These are phyloP conservation scores for California macrophylla DNA, from an alignment of 441 rosid species.

Conservation along the genomic window DNA sequence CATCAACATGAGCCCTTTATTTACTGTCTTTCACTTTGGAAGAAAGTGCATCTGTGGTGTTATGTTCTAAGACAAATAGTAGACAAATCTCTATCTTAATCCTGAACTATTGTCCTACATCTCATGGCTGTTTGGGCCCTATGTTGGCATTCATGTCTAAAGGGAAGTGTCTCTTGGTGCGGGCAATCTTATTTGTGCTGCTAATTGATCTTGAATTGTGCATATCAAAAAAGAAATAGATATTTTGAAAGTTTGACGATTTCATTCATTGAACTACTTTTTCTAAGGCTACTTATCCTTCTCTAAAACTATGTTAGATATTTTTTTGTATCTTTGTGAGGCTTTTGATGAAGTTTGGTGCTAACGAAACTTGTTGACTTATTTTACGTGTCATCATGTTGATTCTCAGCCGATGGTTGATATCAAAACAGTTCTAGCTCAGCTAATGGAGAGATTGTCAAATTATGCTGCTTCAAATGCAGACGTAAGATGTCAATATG, in stretches of 20 bases:
- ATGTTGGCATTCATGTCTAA: neutral
- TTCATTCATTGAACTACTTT: neutral
- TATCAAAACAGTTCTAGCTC: constrained; percentile 49
- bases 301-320: neutral
- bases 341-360: neutral
- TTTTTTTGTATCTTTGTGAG: neutral
- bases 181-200: neutral
- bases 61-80: neutral
- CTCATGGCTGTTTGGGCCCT: neutral
- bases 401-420: constrained; percentile 53
- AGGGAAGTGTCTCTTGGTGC: constrained; percentile 1
- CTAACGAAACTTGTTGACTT: constrained; percentile 2
- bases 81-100: neutral
- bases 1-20: neutral
- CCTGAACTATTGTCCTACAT: neutral
- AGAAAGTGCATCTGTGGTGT: neutral
- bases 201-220: neutral
- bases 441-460: constrained; percentile 62
- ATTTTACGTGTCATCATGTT: constrained; percentile 9
- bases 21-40: neutral
- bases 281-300: neutral
- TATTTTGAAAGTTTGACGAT: neutral
- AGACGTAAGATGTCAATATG: constrained; percentile 37
- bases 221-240: neutral
- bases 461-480: constrained; percentile 54